Base-by-base conservation (phyloP, 1,139 yeast species). In the Debaryomyces psychrophilus region DNA sequence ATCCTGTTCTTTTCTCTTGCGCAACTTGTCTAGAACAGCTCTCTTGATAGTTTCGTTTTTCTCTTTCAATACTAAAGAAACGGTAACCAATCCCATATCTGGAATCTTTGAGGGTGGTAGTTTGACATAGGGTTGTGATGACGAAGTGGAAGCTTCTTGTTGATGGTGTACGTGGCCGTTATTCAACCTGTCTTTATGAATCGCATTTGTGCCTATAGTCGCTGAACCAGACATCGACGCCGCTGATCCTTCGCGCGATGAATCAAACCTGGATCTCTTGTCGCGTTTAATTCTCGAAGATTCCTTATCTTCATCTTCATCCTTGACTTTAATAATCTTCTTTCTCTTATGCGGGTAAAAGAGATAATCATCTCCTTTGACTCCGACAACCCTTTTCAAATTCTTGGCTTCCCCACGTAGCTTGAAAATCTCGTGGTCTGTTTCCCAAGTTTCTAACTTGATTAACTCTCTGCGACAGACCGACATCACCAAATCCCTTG, bases 41-140 rank as follows among this genome's bases (percentile, higher is more conserved):
- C 84, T 79, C 53, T 83, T 83, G 53, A 92, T 85, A 14, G 90
- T 86, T 46, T 79, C 83, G 54, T 90, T 87, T 68, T 90, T 90
- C 52, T 85, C 95, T 46, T 80, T 76, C 49, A 88, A 70, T 20
- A 90, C 84, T 44, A 82, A 78, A 44, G 89, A 89, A 20, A 92
- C 92, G 5, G 96, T 88, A 31, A 87, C 84, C 55, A 92, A 75
- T 45, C 90, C 96, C 79, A 92, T 79, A 66, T 92, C 97, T 9
- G 98, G 97, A 56, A 92, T 87, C 68, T 90, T 89, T 2, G 96
- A 87, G 25, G 95, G 87, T 8, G 97, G 95, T 37, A 90, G 69
- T 55, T 88, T 87, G 58, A 89, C 95, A 68, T 89, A 88, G 8
- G 95, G 92, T 60, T 87, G 96, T 41, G 78, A 77, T 3, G 77